Evolutionary conservation across 2,329 filamentous ascomycete species (phyloP).

Genomic region (Fusarium aywerte): DNA sequence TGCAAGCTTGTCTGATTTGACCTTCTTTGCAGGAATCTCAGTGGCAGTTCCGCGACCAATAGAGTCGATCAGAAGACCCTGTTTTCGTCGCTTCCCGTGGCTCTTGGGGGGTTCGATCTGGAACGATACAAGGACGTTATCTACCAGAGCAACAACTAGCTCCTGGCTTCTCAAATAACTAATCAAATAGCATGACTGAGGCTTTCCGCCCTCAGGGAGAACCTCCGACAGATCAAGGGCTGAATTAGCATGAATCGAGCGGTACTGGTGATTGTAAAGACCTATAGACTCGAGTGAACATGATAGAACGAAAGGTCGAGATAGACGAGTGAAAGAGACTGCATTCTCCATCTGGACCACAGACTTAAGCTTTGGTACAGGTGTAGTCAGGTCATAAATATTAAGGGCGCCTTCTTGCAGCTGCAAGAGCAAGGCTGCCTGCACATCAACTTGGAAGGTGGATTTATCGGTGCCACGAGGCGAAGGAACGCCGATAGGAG

Average conservation of each 20-base stretch:
- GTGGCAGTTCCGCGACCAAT: conserved; percentile 71
- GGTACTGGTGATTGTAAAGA: conserved; percentile 77
- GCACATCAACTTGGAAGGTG: conserved; percentile 68
- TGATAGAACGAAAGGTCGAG: conserved; percentile 72
- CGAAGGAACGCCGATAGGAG: conserved; percentile 49
- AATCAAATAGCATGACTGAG: conserved; percentile 58
- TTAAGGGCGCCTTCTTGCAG: conserved; percentile 64
- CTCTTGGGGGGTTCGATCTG: conserved; percentile 72
- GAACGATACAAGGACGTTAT: conserved; percentile 72
- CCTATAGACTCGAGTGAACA: conserved; percentile 66
- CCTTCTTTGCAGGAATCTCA: conserved; percentile 51
- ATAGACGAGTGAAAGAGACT: conserved; percentile 73
- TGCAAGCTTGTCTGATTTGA: conserved; percentile 47
- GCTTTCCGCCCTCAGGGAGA: conserved; percentile 50
- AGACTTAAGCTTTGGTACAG: conserved; percentile 69
- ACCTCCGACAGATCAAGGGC: conserved; percentile 58
- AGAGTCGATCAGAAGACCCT: conserved; percentile 77
- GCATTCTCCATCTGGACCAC: conserved; percentile 62
- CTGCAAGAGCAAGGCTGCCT: conserved; percentile 72
- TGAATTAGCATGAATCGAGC: conserved; percentile 65
- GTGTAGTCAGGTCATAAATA: conserved; percentile 72
- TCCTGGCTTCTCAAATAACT: conserved; percentile 74
- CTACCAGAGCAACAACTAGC: conserved; percentile 72
- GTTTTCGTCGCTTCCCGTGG: conserved; percentile 65
- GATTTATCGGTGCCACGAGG: conserved; percentile 28